Evolutionary conservation across 2,329 filamentous ascomycete genomes (phyloP), one percentile per base, ranked within the genome.

Genomic region (Fusarium sp.): DNA sequence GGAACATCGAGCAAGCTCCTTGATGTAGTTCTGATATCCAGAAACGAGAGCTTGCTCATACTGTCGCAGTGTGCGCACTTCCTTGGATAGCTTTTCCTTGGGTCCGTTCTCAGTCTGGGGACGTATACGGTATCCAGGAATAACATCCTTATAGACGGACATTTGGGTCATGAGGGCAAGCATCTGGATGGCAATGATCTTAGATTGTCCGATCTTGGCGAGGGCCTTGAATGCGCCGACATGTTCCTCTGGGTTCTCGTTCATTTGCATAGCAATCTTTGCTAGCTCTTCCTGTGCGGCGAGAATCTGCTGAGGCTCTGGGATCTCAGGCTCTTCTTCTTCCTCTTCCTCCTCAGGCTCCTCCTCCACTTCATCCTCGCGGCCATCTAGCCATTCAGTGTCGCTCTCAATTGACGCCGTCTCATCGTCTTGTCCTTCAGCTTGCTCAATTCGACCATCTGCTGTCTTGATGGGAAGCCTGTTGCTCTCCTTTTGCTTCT

Each of bases 51-150:
- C 89, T 80, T 98, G 94, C 80, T 99, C 96, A 80, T 95, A 99
- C 47, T 89, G 86, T 60, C 95, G 89, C 70, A 97, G 83, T 74
- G 90, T 92, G 78, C 92, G 91, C 38, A 98, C 94, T 33, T 98
- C 96, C 80, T 97, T 98, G 9, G 95, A 97, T 4, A 98, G 84
- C 80, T 97, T 97, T 71, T 91, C 91, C 64, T 89, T 88, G 78
- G 92, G 87, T 47, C 92, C 90, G 36, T 94, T 92, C 67, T 97
- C 94, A 2, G 88, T 86, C 7, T 94, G 84, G 3, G 94, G 93
- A 22, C 96, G 91, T 84, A 99, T 98, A 68, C 96, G 89, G 81
- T 99, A 99, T 27, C 96, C 96, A 0, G 96, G 96, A 65, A 99
- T 98, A 50, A 98, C 89, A 81, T 98, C 96, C 81, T 95, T 97